phyloP scores from a whole-genome alignment of 2,329 filamentous ascomycete genomes.

The Aspergillus fructus region DNA sequence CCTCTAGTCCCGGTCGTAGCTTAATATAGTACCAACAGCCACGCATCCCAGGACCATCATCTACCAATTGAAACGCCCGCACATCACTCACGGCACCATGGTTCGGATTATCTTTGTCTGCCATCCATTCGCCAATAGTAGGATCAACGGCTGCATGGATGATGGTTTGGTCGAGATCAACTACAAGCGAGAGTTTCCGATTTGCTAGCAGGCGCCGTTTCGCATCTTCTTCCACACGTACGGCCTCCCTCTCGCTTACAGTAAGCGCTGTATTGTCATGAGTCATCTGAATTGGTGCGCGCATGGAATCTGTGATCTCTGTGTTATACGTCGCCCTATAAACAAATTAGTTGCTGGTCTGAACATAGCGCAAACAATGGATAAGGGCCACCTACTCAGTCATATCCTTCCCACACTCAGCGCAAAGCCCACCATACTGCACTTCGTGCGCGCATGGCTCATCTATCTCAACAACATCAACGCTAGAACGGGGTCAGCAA shows the following conservation, averaged over 20 bases:
- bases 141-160: conserved; percentile 98
- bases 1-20: conserved; percentile 78
- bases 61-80: conserved; percentile 79
- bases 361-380: not conserved
- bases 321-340: conserved; percentile 72
- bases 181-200: conserved; percentile 86
- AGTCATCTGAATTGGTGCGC: conserved; percentile 90
- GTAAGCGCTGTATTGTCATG: conserved; percentile 87
- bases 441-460: conserved; percentile 89
- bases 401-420: conserved; percentile 93
- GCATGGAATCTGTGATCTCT: conserved; percentile 73
- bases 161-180: conserved; percentile 96
- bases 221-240: conserved; percentile 77
- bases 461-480: conserved; percentile 71
- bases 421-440: conserved; percentile 88
- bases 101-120: conserved; percentile 84
- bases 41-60: conserved; percentile 73
- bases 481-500: conserved; percentile 36
- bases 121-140: conserved; percentile 93
- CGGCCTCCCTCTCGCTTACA: conserved; percentile 79
- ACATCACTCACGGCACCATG: conserved; percentile 89
- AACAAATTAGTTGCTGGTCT: not conserved
- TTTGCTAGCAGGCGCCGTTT: conserved; percentile 78
- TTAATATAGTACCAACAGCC: conserved; percentile 99
- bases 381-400: conserved; percentile 61